Conservation (phyloP, 1,284 basidiomycete genomes). For the Ustilago trichophora region DNA sequence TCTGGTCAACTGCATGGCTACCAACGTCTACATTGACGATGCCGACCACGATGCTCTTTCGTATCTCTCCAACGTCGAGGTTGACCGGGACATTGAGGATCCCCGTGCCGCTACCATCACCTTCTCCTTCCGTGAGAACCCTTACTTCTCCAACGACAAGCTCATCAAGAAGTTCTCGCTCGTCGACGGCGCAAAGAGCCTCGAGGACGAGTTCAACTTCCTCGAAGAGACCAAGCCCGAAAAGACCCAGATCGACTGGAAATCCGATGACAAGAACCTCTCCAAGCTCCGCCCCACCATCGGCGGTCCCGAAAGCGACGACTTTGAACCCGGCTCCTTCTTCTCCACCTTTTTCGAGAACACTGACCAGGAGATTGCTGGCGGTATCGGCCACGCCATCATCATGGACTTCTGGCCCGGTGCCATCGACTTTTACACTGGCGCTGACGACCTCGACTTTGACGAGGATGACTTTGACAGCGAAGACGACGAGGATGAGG, state of each 20-base stretch:
- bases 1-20: slow-evolving; percentile 60
- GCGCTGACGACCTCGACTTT: slow-evolving; percentile 52
- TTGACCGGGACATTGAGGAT: slow-evolving; percentile 55
- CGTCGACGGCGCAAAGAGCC: slow-evolving; percentile 47
- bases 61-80: slow-evolving; percentile 55
- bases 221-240: slow-evolving; percentile 57
- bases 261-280: slow-evolving; percentile 78
- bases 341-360: slow-evolving; percentile 83
- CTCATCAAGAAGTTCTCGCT: slow-evolving; percentile 61
- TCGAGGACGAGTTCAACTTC: slow-evolving; percentile 61
- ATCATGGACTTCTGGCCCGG: slow-evolving; percentile 63
- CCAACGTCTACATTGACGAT: slow-evolving; percentile 64
- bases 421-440: slow-evolving; percentile 61
- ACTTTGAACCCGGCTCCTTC: slow-evolving; percentile 81
- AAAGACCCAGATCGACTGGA: slow-evolving; percentile 77
- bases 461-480: slow-evolving; percentile 55
- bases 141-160: slow-evolving; percentile 53
- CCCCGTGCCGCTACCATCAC: slow-evolving; percentile 58
- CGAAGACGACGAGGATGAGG: slow-evolving; percentile 59
- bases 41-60: slow-evolving; percentile 59
- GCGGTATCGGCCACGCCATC: slow-evolving; percentile 57
- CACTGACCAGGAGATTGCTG: slow-evolving; percentile 50
- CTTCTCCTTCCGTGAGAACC: slow-evolving; percentile 61
- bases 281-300: slow-evolving; percentile 80
- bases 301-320: slow-evolving; percentile 46